These are phyloP conservation scores for Colletotrichum sp. DNA, from an alignment of 2,329 filamentous ascomycete species.

Conservation along the genomic window DNA sequence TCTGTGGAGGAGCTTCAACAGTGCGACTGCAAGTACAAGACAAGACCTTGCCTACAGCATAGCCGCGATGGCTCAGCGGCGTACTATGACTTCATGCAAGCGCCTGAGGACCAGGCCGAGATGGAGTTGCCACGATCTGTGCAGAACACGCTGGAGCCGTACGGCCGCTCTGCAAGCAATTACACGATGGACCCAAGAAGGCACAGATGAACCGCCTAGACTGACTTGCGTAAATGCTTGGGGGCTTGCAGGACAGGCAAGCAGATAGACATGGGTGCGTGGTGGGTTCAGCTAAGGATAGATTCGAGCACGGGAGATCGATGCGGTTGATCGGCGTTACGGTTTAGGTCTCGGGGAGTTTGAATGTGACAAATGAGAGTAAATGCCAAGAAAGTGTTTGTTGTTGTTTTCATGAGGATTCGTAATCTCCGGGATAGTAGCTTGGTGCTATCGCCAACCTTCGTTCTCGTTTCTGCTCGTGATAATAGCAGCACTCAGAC, in stretches of 20 bases:
- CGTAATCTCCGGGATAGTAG: neutral
- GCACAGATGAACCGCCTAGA: neutral
- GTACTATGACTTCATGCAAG: constrained; percentile 13
- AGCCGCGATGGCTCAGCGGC: neutral
- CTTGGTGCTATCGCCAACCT: neutral
- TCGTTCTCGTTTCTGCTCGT: neutral
- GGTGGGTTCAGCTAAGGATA: neutral
- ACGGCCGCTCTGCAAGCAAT: neutral
- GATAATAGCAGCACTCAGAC: neutral
- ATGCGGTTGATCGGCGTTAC: neutral
- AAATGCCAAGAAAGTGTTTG: neutral
- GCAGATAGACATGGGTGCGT: neutral
- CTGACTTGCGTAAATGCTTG: neutral
- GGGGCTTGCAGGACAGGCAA: neutral
- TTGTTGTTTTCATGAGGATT: neutral
- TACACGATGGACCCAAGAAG: neutral
- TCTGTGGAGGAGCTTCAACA: neutral
- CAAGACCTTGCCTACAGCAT: neutral
- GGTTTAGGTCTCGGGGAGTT: neutral
- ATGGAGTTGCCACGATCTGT: constrained; percentile 8
- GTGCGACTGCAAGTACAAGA: constrained; percentile 4
- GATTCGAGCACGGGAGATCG: neutral
- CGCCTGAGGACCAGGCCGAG: neutral
- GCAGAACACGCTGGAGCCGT: neutral
- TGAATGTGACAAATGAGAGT: neutral